A percentile compares a stretch with the other conserved stretches of the same genome.
phyloP scores from a whole-genome alignment of 306 rosid species.

The Casuarina cunninghamiana region DNA sequence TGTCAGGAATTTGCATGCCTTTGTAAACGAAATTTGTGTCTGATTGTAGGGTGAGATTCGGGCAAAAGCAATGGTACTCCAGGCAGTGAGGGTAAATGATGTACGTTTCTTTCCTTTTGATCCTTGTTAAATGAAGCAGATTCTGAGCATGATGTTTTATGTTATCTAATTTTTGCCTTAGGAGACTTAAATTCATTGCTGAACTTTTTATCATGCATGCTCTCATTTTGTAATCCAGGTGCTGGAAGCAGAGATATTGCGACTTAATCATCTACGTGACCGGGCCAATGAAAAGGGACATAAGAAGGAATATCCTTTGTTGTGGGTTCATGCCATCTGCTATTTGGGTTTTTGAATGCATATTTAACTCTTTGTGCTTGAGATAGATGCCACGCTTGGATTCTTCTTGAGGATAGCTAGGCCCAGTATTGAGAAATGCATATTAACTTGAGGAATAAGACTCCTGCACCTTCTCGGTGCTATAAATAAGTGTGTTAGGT shows the following conservation, averaged over 20 bases:
- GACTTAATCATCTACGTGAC: conserved; percentile 70
- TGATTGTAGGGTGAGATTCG: conserved; percentile 75
- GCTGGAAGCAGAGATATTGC: conserved; percentile 67
- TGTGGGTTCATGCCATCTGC: conserved; percentile 9
- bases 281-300: conserved; percentile 89
- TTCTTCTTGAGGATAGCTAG: conserved; percentile 17
- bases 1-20: conserved; percentile 23
- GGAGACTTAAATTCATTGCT: conserved; percentile 18
- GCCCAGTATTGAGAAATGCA: conserved; percentile 15
- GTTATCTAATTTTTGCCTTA: not conserved
- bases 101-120: conserved; percentile 47
- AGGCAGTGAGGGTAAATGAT: conserved; percentile 69
- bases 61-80: conserved; percentile 68
- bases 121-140: not conserved
- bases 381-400: conserved; percentile 15
- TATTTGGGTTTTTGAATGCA: not conserved
- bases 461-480: not conserved
- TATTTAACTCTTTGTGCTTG: conserved; percentile 13
- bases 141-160: not conserved
- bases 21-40: conserved; percentile 26
- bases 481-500: not conserved
- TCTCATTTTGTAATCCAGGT: conserved; percentile 48
- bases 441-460: not conserved
- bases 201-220: conserved; percentile 14
- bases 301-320: conserved; percentile 91